phyloP scores from a whole-genome alignment of 768 basidiomycete genomes.

The Lyophyllum atratum region DNA sequence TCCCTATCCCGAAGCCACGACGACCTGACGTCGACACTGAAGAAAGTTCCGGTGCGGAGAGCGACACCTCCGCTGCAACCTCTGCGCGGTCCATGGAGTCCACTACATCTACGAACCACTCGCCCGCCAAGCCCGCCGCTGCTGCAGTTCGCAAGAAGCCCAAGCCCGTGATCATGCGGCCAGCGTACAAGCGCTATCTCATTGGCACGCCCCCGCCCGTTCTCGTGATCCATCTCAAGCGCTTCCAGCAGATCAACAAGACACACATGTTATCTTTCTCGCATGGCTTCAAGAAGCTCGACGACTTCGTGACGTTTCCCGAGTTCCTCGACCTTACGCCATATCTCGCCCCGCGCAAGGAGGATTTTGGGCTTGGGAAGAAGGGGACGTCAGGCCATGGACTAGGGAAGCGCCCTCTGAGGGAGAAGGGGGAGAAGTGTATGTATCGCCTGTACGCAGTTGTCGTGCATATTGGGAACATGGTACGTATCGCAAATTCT shows the following conservation, averaged over 20 bases:
- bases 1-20: conserved; percentile 4
- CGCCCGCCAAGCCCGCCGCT: neutral
- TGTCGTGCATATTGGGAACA: conserved; percentile 85
- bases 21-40: conserved; percentile 25
- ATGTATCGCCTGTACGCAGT: conserved; percentile 78
- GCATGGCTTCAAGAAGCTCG: conserved; percentile 83
- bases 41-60: conserved; percentile 46
- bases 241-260: conserved; percentile 86
- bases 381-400: conserved; percentile 19
- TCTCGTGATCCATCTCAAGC: conserved; percentile 90
- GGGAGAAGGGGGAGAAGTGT: conserved; percentile 40
- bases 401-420: neutral
- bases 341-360: conserved; percentile 81
- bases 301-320: conserved; percentile 91
- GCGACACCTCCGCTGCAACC: conserved; percentile 37
- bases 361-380: conserved; percentile 61
- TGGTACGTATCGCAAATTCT: conserved; percentile 51
- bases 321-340: conserved; percentile 83
- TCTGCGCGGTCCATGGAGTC: conserved; percentile 19
- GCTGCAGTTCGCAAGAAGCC: conserved; percentile 19
- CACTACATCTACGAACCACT: conserved; percentile 8
- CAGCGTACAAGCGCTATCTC: conserved; percentile 94
- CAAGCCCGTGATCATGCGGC: conserved; percentile 73
- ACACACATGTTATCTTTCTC: conserved; percentile 62
- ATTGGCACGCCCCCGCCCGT: conserved; percentile 85